Conservation (phyloP, 768 basidiomycete species). For the Leccinum sublutescens region DNA sequence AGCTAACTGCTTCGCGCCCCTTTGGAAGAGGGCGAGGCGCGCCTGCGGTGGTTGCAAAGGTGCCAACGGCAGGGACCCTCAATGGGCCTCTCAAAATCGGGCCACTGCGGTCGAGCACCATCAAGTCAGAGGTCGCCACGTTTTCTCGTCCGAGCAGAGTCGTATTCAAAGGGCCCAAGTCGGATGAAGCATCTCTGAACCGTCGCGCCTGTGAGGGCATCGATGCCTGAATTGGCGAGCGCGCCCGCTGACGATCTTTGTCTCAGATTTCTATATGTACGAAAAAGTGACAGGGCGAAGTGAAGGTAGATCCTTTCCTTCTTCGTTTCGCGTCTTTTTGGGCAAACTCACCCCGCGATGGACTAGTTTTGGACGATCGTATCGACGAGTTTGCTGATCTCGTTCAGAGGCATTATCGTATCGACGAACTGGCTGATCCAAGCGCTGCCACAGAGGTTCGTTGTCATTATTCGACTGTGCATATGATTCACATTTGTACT, state of each 20-base stretch:
- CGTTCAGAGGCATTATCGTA: conserved; percentile 63
- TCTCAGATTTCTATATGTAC: conserved; percentile 87
- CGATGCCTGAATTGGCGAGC: not conserved
- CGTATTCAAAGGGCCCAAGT: conserved; percentile 29
- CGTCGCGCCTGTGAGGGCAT: conserved; percentile 55
- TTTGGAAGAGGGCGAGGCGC: conserved; percentile 16
- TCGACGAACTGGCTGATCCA: conserved; percentile 80
- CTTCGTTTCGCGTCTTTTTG: not conserved
- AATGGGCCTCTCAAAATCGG: conserved; percentile 16
- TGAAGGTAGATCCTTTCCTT: conserved; percentile 51
- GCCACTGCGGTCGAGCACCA: conserved; percentile 2
- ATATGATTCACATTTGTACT: not conserved
- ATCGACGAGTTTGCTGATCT: conserved; percentile 86
- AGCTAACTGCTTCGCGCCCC: conserved; percentile 33
- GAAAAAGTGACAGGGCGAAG: conserved; percentile 85
- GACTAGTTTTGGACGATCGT: conserved; percentile 73
- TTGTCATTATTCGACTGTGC: not conserved
- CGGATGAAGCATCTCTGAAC: conserved; percentile 34
- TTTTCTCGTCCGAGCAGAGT: conserved; percentile 31
- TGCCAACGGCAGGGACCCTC: conserved; percentile 2
- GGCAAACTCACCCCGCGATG: not conserved
- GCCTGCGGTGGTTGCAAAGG: not conserved
- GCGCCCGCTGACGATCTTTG: conserved; percentile 1
- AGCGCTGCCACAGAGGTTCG: conserved; percentile 51
- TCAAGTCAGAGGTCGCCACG: conserved; percentile 20